Evolutionary conservation across 2,329 filamentous ascomycete genomes (phyloP).

Genomic region (Diaporthe sp.): DNA sequence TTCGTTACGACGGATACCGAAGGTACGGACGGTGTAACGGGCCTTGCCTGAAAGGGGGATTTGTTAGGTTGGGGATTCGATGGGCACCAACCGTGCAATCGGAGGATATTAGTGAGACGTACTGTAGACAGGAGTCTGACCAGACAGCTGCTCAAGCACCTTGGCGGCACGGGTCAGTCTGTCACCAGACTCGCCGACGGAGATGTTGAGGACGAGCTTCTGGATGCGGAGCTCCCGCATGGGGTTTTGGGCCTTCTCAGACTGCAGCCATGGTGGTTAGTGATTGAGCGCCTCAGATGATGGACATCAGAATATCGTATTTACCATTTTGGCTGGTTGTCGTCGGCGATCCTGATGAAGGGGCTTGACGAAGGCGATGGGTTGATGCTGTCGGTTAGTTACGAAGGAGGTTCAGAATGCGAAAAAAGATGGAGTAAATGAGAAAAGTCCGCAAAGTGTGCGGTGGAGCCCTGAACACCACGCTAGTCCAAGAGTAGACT

Average conservation of each 20-base stretch:
- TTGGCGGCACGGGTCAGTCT: constrained; percentile 99
- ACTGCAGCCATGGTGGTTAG: constrained; percentile 59
- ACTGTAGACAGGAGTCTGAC: constrained; percentile 99
- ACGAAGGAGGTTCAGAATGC: constrained; percentile 21
- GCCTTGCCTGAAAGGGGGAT: constrained; percentile 82
- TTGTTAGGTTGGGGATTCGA: background rate
- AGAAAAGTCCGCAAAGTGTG: constrained; percentile 40
- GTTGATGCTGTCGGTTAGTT: constrained; percentile 38
- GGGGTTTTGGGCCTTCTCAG: constrained; percentile 95
- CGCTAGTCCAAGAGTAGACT: constrained; percentile 43
- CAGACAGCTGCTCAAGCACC: constrained; percentile 99
- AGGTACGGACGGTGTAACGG: constrained; percentile 99
- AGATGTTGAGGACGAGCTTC: constrained; percentile 99
- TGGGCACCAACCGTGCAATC: too few species aligned
- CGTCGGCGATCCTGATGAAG: constrained; percentile 41
- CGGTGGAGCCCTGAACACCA: constrained; percentile 39
- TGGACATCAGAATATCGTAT: background rate
- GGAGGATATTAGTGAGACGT: constrained; percentile 54
- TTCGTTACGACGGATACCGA: constrained; percentile 99
- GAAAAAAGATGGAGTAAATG: constrained; percentile 34
- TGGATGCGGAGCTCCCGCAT: constrained; percentile 99
- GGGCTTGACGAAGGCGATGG: constrained; percentile 39
- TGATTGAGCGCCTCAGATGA: constrained; percentile 37
- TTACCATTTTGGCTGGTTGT: constrained; percentile 55
- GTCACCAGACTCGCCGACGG: constrained; percentile 99